A percentile compares a stretch with the other conserved stretches of the same genome.
Conservation (phyloP, 1,139 yeast species). For the Hyphopichia buzzinii region DNA sequence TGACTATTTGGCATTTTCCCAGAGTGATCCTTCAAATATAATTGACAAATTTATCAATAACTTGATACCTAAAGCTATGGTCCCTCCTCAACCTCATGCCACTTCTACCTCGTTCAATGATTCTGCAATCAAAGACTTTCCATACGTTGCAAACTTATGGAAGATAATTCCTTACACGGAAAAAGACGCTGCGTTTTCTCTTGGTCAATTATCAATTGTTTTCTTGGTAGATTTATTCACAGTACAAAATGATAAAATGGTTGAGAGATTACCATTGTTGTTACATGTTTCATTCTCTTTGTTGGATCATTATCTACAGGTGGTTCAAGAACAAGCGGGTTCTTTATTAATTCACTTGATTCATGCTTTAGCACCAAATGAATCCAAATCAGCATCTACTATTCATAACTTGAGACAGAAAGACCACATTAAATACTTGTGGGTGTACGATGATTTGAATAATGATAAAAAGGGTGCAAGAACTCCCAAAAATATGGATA, state of each 20-base stretch:
- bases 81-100: constrained; percentile 57
- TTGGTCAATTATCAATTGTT: constrained; percentile 83
- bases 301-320: constrained; percentile 79
- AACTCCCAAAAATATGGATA: constrained; percentile 85
- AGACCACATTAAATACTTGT: constrained; percentile 40
- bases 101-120: constrained; percentile 6
- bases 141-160: constrained; percentile 75
- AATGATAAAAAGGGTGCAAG: constrained; percentile 79
- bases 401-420: constrained; percentile 53
- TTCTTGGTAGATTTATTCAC: constrained; percentile 78
- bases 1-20: constrained; percentile 64
- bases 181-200: constrained; percentile 76
- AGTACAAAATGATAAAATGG: constrained; percentile 55
- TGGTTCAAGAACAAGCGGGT: constrained; percentile 84
- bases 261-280: constrained; percentile 64
- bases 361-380: constrained; percentile 59
- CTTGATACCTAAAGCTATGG: constrained; percentile 82
- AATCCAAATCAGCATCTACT: constrained; percentile 51
- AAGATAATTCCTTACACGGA: constrained; percentile 55
- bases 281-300: constrained; percentile 80
- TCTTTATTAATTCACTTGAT: constrained; percentile 72
- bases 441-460: constrained; percentile 87
- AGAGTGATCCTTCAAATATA: constrained; percentile 54
- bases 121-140: constrained; percentile 33
- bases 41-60: constrained; percentile 66